Conservation (phyloP, 2,329 filamentous ascomycete genomes). For the Neonectria coccinea region DNA sequence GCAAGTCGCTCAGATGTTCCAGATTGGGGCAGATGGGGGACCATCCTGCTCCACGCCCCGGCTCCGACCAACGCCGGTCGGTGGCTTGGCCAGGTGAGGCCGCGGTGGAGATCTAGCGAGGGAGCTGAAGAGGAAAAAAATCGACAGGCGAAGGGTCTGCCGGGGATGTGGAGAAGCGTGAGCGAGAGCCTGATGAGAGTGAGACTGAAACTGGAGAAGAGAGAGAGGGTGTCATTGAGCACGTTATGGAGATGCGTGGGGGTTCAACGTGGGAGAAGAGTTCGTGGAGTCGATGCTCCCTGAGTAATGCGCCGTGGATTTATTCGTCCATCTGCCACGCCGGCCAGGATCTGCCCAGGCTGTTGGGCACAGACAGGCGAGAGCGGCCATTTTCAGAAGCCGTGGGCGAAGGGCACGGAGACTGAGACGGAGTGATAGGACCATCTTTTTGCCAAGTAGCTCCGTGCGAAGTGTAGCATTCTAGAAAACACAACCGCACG, state of each 20-base stretch:
- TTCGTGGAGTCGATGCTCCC: not conserved
- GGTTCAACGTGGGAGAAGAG: conserved; percentile 10
- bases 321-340: not conserved
- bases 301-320: not conserved
- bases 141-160: conserved; percentile 24
- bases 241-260: conserved; percentile 23
- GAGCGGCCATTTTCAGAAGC: no score
- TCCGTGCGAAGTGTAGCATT: not conserved
- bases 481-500: not conserved
- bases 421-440: conserved; percentile 7
- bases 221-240: conserved; percentile 4
- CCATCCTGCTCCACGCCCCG: conserved; percentile 11
- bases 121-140: conserved; percentile 1
- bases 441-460: not conserved
- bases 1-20: conserved; percentile 30
- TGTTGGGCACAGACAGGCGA: no score
- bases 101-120: conserved; percentile 25
- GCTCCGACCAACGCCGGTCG: conserved; percentile 41
- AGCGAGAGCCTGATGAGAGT: conserved; percentile 1
- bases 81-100: conserved; percentile 28
- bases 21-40: conserved; percentile 20
- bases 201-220: not conserved
- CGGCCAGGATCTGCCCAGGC: not conserved
- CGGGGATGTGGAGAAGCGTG: conserved; percentile 23
- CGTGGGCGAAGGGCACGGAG: not conserved